These are phyloP conservation scores for Ustilago lituana DNA, from an alignment of 1,284 basidiomycete species.

Conservation along the genomic window DNA sequence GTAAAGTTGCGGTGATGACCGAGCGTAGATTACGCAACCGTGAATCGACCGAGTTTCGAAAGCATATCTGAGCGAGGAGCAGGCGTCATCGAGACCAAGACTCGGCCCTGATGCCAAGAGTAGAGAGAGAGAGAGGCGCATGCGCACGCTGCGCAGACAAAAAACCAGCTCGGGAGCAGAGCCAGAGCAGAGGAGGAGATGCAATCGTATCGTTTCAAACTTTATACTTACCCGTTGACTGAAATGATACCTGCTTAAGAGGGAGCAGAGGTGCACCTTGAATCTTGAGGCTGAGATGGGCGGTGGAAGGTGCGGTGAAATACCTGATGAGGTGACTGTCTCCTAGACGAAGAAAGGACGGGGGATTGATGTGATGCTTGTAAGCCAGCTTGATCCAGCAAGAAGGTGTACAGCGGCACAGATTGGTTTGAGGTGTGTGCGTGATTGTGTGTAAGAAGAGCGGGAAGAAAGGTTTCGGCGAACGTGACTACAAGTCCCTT, in stretches of 20 bases:
- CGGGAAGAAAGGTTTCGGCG: slow-evolving; percentile 4
- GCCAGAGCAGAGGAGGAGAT: too few relatives aligned
- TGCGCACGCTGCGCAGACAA: background rate
- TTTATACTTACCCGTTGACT: slow-evolving; percentile 23
- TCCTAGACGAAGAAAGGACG: slow-evolving; percentile 5
- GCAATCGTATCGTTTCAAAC: slow-evolving; percentile 4
- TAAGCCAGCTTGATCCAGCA: slow-evolving; percentile 6
- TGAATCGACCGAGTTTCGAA: slow-evolving; percentile 19
- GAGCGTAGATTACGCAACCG: slow-evolving; percentile 13
- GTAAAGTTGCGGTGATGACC: slow-evolving; percentile 24
- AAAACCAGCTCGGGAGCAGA: slow-evolving; percentile 19
- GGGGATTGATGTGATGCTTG: background rate
- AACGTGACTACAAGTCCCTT: slow-evolving; percentile 7
- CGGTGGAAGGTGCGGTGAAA: background rate
- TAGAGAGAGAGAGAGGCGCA: background rate
- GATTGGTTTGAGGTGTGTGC: background rate
- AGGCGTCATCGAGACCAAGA: slow-evolving; percentile 6
- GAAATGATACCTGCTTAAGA: slow-evolving; percentile 16
- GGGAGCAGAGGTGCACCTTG: background rate
- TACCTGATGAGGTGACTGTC: slow-evolving; percentile 12
- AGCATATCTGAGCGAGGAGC: background rate
- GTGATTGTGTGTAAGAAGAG: background rate
- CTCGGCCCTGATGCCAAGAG: slow-evolving; percentile 6
- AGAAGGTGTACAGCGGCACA: background rate
- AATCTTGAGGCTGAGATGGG: background rate